phyloP scores from a whole-genome alignment of 352 stramenopile genomes.

The Phytophthora pluvialis region DNA sequence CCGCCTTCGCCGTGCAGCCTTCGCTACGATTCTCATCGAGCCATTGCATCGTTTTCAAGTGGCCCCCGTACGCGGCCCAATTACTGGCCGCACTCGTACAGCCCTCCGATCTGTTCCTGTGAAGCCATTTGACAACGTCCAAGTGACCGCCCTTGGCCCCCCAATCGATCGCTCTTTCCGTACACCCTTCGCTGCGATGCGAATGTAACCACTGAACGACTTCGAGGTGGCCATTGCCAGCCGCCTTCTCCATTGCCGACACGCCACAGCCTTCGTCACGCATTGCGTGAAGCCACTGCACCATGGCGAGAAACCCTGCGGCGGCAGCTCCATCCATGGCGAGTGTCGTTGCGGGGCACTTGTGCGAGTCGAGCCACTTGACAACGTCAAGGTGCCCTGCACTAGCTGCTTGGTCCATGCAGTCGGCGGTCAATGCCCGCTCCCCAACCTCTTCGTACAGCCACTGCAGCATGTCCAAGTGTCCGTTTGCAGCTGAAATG shows the following conservation, averaged over 20 bases:
- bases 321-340: conserved; percentile 32
- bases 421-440: conserved; percentile 19
- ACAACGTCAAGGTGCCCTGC: conserved; percentile 26
- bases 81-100: conserved; percentile 29
- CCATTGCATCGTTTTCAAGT: conserved; percentile 25
- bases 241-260: conserved; percentile 32
- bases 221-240: conserved; percentile 33
- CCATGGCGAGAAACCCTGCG: conserved; percentile 17
- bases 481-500: conserved; percentile 15
- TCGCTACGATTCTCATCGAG: conserved; percentile 24
- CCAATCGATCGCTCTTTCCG: conserved; percentile 33
- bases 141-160: conserved; percentile 30
- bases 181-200: conserved; percentile 30
- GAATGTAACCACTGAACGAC: conserved; percentile 27
- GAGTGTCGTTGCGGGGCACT: conserved; percentile 16
- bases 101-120: conserved; percentile 21
- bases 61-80: conserved; percentile 26
- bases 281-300: conserved; percentile 23
- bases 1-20: conserved; percentile 13
- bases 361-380: conserved; percentile 21
- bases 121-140: conserved; percentile 32
- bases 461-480: conserved; percentile 22
- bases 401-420: conserved; percentile 22
- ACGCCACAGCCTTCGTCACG: conserved; percentile 25
- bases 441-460: conserved; percentile 18